phyloP scores from a whole-genome alignment of 257 asterid genomes.

The Capsicum chinense region DNA sequence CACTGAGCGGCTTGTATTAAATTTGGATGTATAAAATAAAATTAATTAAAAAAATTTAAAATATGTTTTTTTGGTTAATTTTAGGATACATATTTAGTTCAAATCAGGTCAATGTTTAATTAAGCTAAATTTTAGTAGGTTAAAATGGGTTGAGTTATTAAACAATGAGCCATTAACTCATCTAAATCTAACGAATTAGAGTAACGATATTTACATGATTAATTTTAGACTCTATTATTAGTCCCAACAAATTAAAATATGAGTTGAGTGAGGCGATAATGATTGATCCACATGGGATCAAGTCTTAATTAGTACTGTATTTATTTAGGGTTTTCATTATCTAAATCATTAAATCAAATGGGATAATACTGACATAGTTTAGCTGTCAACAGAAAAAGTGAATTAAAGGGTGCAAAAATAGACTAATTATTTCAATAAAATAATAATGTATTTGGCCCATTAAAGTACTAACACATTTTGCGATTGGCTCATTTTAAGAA shows the following conservation, averaged over 20 bases:
- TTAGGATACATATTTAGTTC: too few relatives aligned
- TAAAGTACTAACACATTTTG: neutral
- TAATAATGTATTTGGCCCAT: neutral
- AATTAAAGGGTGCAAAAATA: neutral
- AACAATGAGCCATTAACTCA: neutral
- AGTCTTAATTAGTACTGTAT: neutral
- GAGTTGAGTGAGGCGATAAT: neutral
- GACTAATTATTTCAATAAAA: neutral
- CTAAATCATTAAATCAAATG: neutral
- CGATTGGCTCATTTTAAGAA: neutral
- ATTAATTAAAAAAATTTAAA: too few relatives aligned
- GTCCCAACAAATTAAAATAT: slow-evolving; percentile 4
- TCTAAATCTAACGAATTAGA: neutral
- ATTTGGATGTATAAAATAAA: too few relatives aligned
- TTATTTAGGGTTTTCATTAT: neutral
- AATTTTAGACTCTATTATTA: neutral
- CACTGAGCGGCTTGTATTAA: neutral
- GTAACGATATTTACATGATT: neutral
- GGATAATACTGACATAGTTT: neutral
- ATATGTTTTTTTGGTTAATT: too few relatives aligned
- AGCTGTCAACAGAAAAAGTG: slow-evolving; percentile 1
- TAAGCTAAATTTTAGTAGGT: too few relatives aligned
- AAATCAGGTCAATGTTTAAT: too few relatives aligned
- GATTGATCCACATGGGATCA: neutral
- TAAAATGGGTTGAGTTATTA: too few relatives aligned